Base-by-base conservation (phyloP, 306 rosid genomes). In the Rosa lucieae region DNA sequence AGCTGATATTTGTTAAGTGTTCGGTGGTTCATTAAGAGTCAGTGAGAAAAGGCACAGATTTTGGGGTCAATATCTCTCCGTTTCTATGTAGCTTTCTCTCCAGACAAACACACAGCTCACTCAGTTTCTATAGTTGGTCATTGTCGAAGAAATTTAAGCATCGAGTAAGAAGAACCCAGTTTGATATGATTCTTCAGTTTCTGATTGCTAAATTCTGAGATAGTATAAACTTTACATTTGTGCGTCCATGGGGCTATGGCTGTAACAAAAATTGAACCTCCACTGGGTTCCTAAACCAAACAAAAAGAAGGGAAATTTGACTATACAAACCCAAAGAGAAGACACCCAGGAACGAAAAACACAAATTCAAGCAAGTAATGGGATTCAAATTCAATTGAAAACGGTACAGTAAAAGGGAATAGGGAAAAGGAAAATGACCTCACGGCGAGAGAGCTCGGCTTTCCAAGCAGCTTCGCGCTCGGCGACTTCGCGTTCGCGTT, bases 401-500 rank as follows among this genome's bases (percentile, higher is more conserved):
- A n/a, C 47, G 10, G 47, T 44, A 44, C 10, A 44, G 47, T 44
- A 44, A 26, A 43, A 5, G 69, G 29, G 70, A 29, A 72, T 32
- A 55, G 8, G 8, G 20, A 65, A 63, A 29, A 4, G 55, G 67
- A 82, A 63, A 5, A 62, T 23, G 43, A 65, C 99, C 99, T 95
- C 99, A 5, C 99, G 97, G 73, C 99, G 99, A 74, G 99, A 92
- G 84, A 95, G 99, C 82, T 95, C 99, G 39, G 98, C 98, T 83
- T 95, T 95, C 99, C 99, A 95, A 76, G 99, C 99, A 78, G 99
- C 97, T 87, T 95, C 99, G 10, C 99, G 98, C 84, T 95, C 99
- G 37, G 99, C 98, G 63, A 95, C 99, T 80, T 95, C 99, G 4
- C 99, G 99, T 77, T 95, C 99, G 4, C 99, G 97, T 76, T 95